These are phyloP conservation scores for Penicillium roqueforti DNA, from an alignment of 495 filamentous ascomycete species.

Conservation along the genomic window DNA sequence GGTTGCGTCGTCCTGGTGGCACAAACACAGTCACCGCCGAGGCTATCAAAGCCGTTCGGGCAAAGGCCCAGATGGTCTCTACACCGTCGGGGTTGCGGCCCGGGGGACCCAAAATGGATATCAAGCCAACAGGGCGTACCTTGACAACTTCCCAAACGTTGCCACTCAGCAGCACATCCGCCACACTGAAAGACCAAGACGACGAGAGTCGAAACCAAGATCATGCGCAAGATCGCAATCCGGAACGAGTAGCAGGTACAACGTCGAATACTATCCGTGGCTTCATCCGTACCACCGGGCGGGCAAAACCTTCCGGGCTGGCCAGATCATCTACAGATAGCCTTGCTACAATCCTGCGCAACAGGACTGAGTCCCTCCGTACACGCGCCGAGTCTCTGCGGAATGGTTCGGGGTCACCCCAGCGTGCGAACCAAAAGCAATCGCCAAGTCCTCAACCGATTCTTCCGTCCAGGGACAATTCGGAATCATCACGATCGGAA, in stretches of 20 bases:
- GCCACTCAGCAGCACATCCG: not conserved
- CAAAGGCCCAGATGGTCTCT: conserved; percentile 29
- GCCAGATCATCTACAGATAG: conserved; percentile 32
- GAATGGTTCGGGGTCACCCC: conserved; percentile 15
- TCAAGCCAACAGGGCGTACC: conserved; percentile 25
- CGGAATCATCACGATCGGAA: conserved; percentile 24
- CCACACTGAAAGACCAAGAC: conserved; percentile 5
- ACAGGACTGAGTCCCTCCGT: conserved; percentile 23
- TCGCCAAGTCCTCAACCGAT: conserved; percentile 15
- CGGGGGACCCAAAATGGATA: conserved; percentile 21
- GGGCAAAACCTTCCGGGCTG: conserved; percentile 24
- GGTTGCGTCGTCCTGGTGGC: conserved; percentile 26
- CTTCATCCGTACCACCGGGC: conserved; percentile 40
- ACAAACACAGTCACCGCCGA: conserved; percentile 25
- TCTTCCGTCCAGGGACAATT: conserved; percentile 23
- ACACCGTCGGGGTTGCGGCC: conserved; percentile 33
- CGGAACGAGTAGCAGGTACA: conserved; percentile 13
- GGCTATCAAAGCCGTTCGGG: conserved; percentile 30
- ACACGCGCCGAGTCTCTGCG: conserved; percentile 22
- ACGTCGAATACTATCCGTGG: conserved; percentile 33
- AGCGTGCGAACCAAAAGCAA: conserved; percentile 12
- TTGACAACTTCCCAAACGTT: conserved; percentile 19
- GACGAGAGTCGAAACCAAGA: conserved; percentile 1
- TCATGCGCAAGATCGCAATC: not conserved
- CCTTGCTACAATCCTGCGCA: conserved; percentile 23